phyloP scores from a whole-genome alignment of 495 filamentous ascomycete genomes.

The Aspergillus steynii region DNA sequence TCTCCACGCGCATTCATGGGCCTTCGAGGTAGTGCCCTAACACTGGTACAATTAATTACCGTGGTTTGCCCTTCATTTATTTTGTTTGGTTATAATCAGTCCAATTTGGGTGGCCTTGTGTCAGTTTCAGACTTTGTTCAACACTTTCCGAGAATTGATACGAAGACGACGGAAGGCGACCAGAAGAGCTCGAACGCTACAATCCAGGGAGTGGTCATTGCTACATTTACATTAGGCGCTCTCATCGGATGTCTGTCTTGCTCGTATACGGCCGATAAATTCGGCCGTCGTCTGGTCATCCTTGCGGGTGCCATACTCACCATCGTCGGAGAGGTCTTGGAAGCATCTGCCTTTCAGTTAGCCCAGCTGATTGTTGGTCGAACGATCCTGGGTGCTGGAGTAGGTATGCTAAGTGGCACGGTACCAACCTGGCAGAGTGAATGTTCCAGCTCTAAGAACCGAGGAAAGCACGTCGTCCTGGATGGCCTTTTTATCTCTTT shows the following conservation, averaged over 20 bases:
- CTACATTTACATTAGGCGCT: conserved; percentile 31
- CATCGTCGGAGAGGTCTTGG: conserved; percentile 55
- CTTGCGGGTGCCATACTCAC: conserved; percentile 54
- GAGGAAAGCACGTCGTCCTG: conserved; percentile 37
- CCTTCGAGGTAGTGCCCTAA: conserved; percentile 14
- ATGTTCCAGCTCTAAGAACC: conserved; percentile 28
- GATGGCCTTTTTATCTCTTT: conserved; percentile 51
- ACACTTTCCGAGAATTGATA: conserved; percentile 49
- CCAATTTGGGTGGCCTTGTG: conserved; percentile 20
- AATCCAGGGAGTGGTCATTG: conserved; percentile 33
- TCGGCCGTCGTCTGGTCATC: conserved; percentile 55
- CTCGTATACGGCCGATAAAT: conserved; percentile 27
- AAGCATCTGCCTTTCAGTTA: conserved; percentile 51
- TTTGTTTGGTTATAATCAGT: conserved; percentile 28
- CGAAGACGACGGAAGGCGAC: conserved; percentile 30
- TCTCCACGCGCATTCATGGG: conserved; percentile 23
- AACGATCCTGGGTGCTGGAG: conserved; percentile 44
- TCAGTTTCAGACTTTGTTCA: conserved; percentile 26
- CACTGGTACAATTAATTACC: conserved; percentile 15
- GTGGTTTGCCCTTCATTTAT: conserved; percentile 29
- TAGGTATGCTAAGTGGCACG: conserved; percentile 42
- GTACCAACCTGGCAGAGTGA: conserved; percentile 51
- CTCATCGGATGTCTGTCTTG: conserved; percentile 29
- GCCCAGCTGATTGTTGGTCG: conserved; percentile 62
- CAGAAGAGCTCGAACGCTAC: conserved; percentile 28